Evolutionary conservation across 2,329 filamentous ascomycete genomes (phyloP), one percentile per base, ranked within the genome.

Genomic region (Xylaria multiplex): DNA sequence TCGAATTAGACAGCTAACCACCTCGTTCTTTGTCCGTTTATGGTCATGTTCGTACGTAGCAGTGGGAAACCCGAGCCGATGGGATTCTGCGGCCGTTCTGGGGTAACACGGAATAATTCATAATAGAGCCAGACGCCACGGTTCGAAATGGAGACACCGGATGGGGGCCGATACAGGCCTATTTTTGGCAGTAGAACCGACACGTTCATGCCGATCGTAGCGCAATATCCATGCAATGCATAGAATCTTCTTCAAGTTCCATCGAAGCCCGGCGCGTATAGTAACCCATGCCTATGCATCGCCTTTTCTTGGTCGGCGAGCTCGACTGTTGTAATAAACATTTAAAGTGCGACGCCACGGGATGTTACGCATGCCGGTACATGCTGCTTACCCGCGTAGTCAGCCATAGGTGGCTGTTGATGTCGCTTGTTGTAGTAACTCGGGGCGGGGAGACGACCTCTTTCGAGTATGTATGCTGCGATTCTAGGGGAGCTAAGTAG

Each of bases 1-100:
- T 66, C 64, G 56, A 64, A 64, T 66, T 57, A 53, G 43, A 64
- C 27, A 46, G 13, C n/a, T 40, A 50, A 9, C n/a, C 13, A 6
- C 42, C 9, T 46, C 46, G 22, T 6, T 53, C 46, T 24, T n/a
- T 5, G 24, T 27, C 46, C 52, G 11, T 42, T 13, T 22, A 3
- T n/a, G 6, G 30, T 16, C 19, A 19, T 9, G 46, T 24, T 24
- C 32, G 24, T 27, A n/a, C 42, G 11, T 50, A n/a, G 56, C 37
- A 9, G 19, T 54, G 40, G 19, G 63, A 48, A 49, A 54, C 54
- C 11, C 24, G 27, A 49, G 40, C 46, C 35, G 37, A 40, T 52
- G 7, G 32, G 4, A 27, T n/a, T 50, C 2, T 5, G n/a, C 40
- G 45, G 45, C 30, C 40, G 9, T 40, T 40, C n/a, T 32, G 27